Conservation (phyloP, 768 basidiomycete species). For the Clavaria fumosa region DNA sequence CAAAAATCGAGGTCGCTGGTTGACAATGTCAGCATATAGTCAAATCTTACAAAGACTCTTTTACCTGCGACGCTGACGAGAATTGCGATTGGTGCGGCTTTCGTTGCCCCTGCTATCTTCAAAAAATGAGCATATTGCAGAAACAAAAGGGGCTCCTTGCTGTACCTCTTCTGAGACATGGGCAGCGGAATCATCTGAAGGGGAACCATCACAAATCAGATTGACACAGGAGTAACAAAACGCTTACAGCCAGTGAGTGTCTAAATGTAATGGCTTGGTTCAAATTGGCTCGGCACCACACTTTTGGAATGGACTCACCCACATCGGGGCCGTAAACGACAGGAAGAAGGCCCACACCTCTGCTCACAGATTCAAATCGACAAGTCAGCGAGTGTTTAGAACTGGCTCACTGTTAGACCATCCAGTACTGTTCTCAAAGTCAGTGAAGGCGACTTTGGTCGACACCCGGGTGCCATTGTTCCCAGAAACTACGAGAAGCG, state of each 20-base stretch:
- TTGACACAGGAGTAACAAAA: background rate
- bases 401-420: slow-evolving; percentile 46
- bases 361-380: slow-evolving; percentile 14
- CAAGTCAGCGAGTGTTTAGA: background rate
- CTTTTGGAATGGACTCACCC: no score
- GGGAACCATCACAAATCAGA: slow-evolving; percentile 45
- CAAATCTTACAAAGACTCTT: no score
- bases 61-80: slow-evolving; percentile 44
- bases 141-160: no score
- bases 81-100: slow-evolving; percentile 55
- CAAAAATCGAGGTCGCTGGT: slow-evolving; percentile 42
- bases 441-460: slow-evolving; percentile 49
- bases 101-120: slow-evolving; percentile 42
- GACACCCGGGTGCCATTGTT: slow-evolving; percentile 48
- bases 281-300: no score
- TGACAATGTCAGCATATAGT: no score
- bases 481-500: slow-evolving; percentile 41
- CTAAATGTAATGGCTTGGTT: no score
- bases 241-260: slow-evolving; percentile 58
- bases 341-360: slow-evolving; percentile 63
- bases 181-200: slow-evolving; percentile 61
- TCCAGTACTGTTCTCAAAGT: slow-evolving; percentile 57
- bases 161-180: slow-evolving; percentile 67
- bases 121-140: no score
- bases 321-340: slow-evolving; percentile 64